Evolutionary conservation across 345 rosid species (phyloP).

Genomic region (Cardamine chenopodiifolia): DNA sequence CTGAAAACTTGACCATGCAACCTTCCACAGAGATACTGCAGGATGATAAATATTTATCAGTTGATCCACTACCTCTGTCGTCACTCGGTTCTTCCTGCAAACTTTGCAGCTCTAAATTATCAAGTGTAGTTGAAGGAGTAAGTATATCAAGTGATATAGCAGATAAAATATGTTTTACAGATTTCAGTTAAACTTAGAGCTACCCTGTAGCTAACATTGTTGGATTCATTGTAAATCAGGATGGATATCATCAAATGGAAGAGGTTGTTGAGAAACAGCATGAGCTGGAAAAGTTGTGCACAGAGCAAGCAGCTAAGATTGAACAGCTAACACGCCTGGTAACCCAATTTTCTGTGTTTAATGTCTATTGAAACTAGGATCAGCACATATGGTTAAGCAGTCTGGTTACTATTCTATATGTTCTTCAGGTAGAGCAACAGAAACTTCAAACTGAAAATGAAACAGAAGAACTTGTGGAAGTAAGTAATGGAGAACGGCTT

Average conservation of each 20-base stretch:
- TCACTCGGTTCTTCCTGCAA: constrained; percentile 73
- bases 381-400: constrained; percentile 22
- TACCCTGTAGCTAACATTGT: constrained; percentile 17
- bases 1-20: constrained; percentile 71
- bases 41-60: constrained; percentile 42
- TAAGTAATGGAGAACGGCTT: constrained; percentile 30
- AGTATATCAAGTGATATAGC: constrained; percentile 46
- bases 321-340: constrained; percentile 67
- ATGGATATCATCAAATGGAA: constrained; percentile 36
- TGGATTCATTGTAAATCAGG: constrained; percentile 49
- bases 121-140: constrained; percentile 50
- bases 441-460: constrained; percentile 49
- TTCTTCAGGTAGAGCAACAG: constrained; percentile 60
- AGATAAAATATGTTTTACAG: constrained; percentile 31
- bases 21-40: constrained; percentile 55
- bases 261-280: constrained; percentile 50
- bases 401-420: constrained; percentile 24
- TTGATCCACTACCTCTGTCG: constrained; percentile 37
- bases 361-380: constrained; percentile 12
- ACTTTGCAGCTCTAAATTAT: constrained; percentile 38
- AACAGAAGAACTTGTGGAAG: constrained; percentile 40
- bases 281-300: constrained; percentile 70
- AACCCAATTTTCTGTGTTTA: constrained; percentile 25
- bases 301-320: constrained; percentile 80
- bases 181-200: not conserved